These are phyloP conservation scores for Crithidia brevicula DNA, from an alignment of 208 protist species.

Conservation along the genomic window DNA sequence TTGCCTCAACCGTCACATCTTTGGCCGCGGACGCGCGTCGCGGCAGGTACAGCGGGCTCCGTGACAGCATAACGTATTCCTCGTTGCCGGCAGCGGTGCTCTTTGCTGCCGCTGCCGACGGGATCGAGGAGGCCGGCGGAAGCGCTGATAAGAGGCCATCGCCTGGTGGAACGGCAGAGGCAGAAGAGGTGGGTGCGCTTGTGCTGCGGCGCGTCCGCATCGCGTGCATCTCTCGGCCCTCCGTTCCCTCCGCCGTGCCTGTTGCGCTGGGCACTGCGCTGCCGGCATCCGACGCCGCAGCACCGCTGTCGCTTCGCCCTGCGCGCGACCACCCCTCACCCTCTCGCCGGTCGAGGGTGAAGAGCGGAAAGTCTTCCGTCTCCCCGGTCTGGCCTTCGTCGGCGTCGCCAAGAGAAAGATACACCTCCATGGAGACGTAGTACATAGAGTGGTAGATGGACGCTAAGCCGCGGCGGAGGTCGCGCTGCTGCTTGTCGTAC, in stretches of 20 bases:
- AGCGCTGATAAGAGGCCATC: too few species aligned
- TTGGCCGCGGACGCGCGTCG: not conserved
- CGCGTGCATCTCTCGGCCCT: not conserved
- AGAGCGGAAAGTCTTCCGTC: conserved; percentile 22
- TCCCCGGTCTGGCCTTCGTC: conserved; percentile 24
- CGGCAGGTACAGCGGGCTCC: conserved; percentile 7
- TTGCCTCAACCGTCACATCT: not conserved
- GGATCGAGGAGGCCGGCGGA: too few species aligned
- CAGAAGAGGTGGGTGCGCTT: too few species aligned
- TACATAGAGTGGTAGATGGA: conserved; percentile 58
- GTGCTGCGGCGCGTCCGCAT: not conserved
- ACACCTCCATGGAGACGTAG: conserved; percentile 63
- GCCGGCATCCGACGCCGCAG: not conserved
- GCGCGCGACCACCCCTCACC: not conserved
- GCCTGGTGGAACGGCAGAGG: not conserved
- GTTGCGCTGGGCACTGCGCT: conserved; percentile 4
- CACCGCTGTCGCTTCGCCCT: not conserved
- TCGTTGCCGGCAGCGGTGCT: not conserved
- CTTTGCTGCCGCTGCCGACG: not conserved
- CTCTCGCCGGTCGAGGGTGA: not conserved
- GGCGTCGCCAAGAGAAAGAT: conserved; percentile 53
- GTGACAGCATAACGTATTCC: not conserved
- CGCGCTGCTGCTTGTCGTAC: conserved; percentile 48
- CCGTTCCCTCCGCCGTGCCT: conserved; percentile 3
- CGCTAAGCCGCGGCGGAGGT: conserved; percentile 34